phyloP scores from a whole-genome alignment of 768 basidiomycete genomes.

The Lactarius hengduanensis region DNA sequence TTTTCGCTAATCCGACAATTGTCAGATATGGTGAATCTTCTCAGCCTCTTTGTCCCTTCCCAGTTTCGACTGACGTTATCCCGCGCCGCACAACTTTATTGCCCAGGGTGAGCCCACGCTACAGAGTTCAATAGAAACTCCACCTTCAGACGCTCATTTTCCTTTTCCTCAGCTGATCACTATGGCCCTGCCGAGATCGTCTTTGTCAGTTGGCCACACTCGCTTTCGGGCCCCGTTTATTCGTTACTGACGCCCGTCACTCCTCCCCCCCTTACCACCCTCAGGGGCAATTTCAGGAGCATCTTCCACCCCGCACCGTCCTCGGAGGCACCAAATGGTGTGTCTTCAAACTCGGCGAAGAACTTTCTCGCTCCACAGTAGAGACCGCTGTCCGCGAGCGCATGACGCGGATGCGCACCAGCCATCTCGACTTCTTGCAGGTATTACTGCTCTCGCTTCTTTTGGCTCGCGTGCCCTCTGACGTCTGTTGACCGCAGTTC shows the following conservation, averaged over 20 bases:
- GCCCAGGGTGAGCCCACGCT: slow-evolving; percentile 12
- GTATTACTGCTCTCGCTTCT: slow-evolving; percentile 37
- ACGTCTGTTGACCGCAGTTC: slow-evolving; percentile 47
- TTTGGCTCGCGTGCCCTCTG: slow-evolving; percentile 6
- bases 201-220: slow-evolving; percentile 48
- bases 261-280: background rate
- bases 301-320: slow-evolving; percentile 44
- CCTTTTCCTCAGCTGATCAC: slow-evolving; percentile 64
- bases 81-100: slow-evolving; percentile 1
- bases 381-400: slow-evolving; percentile 67
- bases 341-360: slow-evolving; percentile 54
- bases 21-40: slow-evolving; percentile 57
- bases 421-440: slow-evolving; percentile 69
- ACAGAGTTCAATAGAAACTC: background rate
- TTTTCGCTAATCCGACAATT: slow-evolving; percentile 10
- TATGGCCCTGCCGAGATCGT: slow-evolving; percentile 82
- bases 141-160: slow-evolving; percentile 7
- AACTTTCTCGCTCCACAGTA: slow-evolving; percentile 54
- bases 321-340: slow-evolving; percentile 88
- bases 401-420: slow-evolving; percentile 61
- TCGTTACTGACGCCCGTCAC: slow-evolving; percentile 8
- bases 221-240: background rate
- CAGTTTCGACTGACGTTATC: slow-evolving; percentile 8
- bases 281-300: slow-evolving; percentile 67
- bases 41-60: background rate